Base-by-base conservation (phyloP, 2,329 filamentous ascomycete species). In the Remersonia thermophila region DNA sequence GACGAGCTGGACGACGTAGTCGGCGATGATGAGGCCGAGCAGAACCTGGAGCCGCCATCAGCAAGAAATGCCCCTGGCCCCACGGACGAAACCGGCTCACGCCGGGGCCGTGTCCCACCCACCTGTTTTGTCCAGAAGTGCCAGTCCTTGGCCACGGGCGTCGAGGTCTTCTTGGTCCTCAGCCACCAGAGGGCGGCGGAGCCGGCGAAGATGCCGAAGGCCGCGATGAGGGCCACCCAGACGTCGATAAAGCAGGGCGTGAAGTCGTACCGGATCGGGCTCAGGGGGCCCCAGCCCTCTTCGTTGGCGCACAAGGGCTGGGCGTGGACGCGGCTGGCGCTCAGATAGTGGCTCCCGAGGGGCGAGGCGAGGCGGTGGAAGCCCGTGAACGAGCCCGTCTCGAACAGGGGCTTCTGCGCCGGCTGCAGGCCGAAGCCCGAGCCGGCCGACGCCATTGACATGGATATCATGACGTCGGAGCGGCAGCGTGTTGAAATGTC, bases 191-290 rank as follows among this genome's bases (percentile, higher is more conserved):
- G 62, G 20, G 89, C 85, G 31, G 77, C 68, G 7, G 77, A 69
- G 39, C 91, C 91, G 44, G 80, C 70, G 16, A 95, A 37, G 16
- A 95, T 66, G 12, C 89, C 87, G 62, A 80, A 93, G 11, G 68
- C 69, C 7, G 84, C 83, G 18, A 94, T 83, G 2, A 70, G 62
- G 25, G 82, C 75, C 40, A 96, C 74, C 75, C 84, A 87, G 15
- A 93, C 74, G 56, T 98, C 93, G 51, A 96, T 77, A 55, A 98
- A 98, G 65, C 91, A 98, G 28, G 91, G 89, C 12, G 91, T 96
- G 52, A 98, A 86, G 62, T 98, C 91, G 60, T 85, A 95, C 57
- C 89, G 73, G 47, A 77, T 69, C 26, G 79, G 77, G 60, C 86
- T 95, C 55, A 98, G 56, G 15, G 91, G 91, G 1, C 93, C 93